Evolutionary conservation across 2,329 filamentous ascomycete genomes (phyloP).

Genomic region (Fusarium begoniae): DNA sequence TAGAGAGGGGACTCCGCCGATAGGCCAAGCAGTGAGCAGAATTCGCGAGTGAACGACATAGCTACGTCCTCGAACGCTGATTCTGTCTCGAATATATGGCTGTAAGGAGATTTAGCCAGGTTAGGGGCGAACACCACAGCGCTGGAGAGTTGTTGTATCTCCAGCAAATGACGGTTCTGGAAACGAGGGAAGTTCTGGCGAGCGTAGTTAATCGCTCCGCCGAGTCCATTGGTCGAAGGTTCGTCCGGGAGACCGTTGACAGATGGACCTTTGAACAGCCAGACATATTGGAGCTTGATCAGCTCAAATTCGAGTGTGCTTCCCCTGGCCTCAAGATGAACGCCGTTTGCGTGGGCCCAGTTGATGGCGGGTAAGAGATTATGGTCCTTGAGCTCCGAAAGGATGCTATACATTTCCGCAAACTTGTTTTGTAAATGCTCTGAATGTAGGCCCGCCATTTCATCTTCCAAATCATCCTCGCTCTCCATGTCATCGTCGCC

Average conservation of each 20-base stretch:
- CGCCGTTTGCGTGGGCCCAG: conserved; percentile 81
- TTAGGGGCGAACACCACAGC: conserved; percentile 84
- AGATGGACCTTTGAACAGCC: conserved; percentile 76
- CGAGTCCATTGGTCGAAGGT: conserved; percentile 60
- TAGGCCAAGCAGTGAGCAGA: conserved; percentile 89
- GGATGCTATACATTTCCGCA: conserved; percentile 87
- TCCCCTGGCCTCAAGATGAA: conserved; percentile 78
- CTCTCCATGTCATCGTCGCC: conserved; percentile 48
- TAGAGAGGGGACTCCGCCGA: conserved; percentile 94
- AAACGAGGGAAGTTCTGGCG: conserved; percentile 78
- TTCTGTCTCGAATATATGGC: conserved; percentile 77
- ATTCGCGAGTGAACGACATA: conserved; percentile 89
- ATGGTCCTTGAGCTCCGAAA: conserved; percentile 77
- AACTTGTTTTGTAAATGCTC: conserved; percentile 81
- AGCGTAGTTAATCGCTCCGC: conserved; percentile 79
- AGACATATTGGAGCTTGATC: conserved; percentile 87
- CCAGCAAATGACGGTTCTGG: conserved; percentile 75
- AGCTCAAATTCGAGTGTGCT: conserved; percentile 97
- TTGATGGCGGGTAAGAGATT: conserved; percentile 85
- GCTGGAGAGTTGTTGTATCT: conserved; percentile 83
- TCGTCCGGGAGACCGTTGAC: conserved; percentile 66
- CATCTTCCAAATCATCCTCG: conserved; percentile 42
- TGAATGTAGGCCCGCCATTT: conserved; percentile 42
- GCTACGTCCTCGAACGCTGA: conserved; percentile 85
- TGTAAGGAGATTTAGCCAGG: conserved; percentile 80